phyloP scores from a whole-genome alignment of 2,329 filamentous ascomycete genomes.

The Fusarium coicis region DNA sequence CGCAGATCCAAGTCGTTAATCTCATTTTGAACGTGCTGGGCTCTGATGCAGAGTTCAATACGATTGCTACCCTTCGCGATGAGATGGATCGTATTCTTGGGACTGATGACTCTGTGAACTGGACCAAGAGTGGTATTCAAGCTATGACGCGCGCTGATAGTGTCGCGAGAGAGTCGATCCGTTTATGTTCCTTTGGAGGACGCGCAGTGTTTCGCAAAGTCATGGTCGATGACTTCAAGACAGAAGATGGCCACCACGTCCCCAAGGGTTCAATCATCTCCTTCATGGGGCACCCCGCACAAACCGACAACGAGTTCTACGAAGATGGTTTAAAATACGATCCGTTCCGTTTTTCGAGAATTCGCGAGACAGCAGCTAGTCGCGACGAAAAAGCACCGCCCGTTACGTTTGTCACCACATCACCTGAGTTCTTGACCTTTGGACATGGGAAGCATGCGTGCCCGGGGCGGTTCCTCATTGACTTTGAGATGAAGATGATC shows the following conservation, averaged over 20 bases:
- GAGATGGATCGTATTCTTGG: slow-evolving; percentile 50
- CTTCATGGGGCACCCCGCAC: slow-evolving; percentile 46
- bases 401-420: slow-evolving; percentile 31
- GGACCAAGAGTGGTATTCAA: slow-evolving; percentile 53
- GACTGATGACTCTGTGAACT: slow-evolving; percentile 40
- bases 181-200: slow-evolving; percentile 48
- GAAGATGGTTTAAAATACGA: slow-evolving; percentile 53
- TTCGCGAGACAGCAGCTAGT: slow-evolving; percentile 43
- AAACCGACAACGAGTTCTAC: slow-evolving; percentile 46
- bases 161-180: slow-evolving; percentile 55
- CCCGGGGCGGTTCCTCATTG: slow-evolving; percentile 45
- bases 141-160: slow-evolving; percentile 55
- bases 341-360: slow-evolving; percentile 54
- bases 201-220: slow-evolving; percentile 47
- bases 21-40: slow-evolving; percentile 52
- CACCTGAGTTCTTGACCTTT: slow-evolving; percentile 47
- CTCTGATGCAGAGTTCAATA: slow-evolving; percentile 51
- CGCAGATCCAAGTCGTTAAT: slow-evolving; percentile 53
- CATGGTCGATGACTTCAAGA: slow-evolving; percentile 44
- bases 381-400: slow-evolving; percentile 19
- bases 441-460: slow-evolving; percentile 51
- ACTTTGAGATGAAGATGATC: slow-evolving; percentile 50
- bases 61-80: slow-evolving; percentile 50
- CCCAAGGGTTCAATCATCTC: slow-evolving; percentile 49
- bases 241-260: slow-evolving; percentile 47